Evolutionary conservation across 2,329 filamentous ascomycete genomes (phyloP), one percentile per base, ranked within the genome.

Genomic region (Exophiala aquamarina): DNA sequence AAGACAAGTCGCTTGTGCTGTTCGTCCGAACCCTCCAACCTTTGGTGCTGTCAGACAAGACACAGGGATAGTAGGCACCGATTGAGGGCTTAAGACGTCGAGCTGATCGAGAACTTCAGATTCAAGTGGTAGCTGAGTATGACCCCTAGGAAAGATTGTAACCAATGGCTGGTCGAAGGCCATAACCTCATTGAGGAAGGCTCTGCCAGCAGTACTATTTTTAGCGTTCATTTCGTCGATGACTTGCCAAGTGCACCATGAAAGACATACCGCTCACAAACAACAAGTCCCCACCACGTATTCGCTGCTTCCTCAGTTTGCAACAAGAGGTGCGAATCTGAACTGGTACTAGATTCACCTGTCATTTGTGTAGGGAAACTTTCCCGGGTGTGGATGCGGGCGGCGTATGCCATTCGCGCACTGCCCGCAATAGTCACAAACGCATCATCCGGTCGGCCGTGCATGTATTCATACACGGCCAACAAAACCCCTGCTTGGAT

Each of bases 211-310:
- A 40, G 8, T 31, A n/a, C 9, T 9, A n/a, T n/a, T 31, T n/a
- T 31, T 31, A 31, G 28, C 28, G 9, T 9, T 9, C n/a, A n/a
- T 9, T 31, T 31, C n/a, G 28, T n/a, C n/a, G 28, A 31, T n/a
- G 9, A 31, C 28, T 9, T 40, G 14, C 23, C 17, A 40, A 40
- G 8, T n/a, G 9, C 8, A 19, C 10, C 15, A 13, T 13, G 19
- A 23, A 6, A 14, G 38, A 34, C 28, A 5, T 55, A 65, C 62
- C 62, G 49, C 44, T 66, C 63, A 32, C 49, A 61, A 8, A 64
- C 60, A 5, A 59, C 20, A 31, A 65, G 53, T 14, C 55, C 59
- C 62, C 60, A 64, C 61, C 61, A 65, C 7, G 60, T 65, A 50
- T 61, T 64, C 3, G 35, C 31, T 37, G 56, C 56, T 52, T 63